Evolutionary conservation across 2,329 filamentous ascomycete genomes (phyloP).

Genomic region (Talaromyces sp.): DNA sequence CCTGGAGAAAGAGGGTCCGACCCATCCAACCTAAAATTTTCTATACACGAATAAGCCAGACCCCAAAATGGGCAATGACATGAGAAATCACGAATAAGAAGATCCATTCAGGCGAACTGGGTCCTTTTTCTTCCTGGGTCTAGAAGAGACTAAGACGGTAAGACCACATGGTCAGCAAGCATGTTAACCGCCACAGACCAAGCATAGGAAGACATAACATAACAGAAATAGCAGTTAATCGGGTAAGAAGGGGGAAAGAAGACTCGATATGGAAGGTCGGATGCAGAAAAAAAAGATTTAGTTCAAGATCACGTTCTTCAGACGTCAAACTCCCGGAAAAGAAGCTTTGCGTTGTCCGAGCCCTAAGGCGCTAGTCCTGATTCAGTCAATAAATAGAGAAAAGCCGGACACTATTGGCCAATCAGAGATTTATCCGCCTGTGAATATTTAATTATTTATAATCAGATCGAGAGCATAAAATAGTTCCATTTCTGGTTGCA

Average conservation of each 20-base stretch:
- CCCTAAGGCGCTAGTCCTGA: not conserved
- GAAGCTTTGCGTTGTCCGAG: no score
- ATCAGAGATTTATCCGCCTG: not conserved
- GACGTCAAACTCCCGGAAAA: no score
- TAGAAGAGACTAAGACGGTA: no score
- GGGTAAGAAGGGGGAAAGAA: not conserved
- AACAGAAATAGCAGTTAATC: not conserved
- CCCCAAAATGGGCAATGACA: not conserved
- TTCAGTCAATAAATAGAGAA: not conserved
- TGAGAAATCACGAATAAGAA: constrained; percentile 5
- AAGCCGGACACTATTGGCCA: not conserved
- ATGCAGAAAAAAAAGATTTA: not conserved
- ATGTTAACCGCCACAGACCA: no score
- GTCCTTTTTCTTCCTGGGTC: no score
- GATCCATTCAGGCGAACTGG: not conserved
- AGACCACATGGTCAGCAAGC: no score
- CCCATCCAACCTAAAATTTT: not conserved
- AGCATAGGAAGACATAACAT: not conserved
- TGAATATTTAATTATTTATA: no score
- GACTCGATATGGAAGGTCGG: constrained; percentile 3
- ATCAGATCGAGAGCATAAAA: not conserved
- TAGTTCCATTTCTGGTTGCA: not conserved
- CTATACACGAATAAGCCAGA: not conserved
- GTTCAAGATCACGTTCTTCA: not conserved
- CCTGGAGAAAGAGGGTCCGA: not conserved